These are phyloP conservation scores for Fusarium palustre DNA, from an alignment of 2,329 filamentous ascomycete species.

Conservation along the genomic window DNA sequence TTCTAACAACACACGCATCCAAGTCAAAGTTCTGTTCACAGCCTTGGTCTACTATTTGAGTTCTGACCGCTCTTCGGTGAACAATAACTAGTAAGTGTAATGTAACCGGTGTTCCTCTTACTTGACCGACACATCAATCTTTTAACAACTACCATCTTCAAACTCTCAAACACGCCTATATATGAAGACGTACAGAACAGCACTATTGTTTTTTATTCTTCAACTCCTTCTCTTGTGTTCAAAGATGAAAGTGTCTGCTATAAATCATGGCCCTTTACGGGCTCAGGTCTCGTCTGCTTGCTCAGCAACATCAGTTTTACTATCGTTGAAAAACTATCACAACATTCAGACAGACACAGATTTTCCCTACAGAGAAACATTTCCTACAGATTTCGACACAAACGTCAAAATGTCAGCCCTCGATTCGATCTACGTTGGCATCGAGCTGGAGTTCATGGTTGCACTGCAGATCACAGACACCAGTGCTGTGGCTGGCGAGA, in stretches of 20 bases:
- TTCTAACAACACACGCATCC: constrained; percentile 12
- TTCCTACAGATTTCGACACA: background rate
- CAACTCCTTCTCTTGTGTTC: constrained; percentile 9
- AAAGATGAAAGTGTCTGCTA: constrained; percentile 32
- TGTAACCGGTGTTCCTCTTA: constrained; percentile 6
- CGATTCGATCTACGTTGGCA: constrained; percentile 36
- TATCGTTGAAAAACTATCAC: constrained; percentile 12
- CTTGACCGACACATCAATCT: constrained; percentile 8
- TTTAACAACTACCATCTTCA: background rate
- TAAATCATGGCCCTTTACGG: constrained; percentile 28
- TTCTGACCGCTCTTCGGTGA: constrained; percentile 32
- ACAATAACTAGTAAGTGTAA: constrained; percentile 6
- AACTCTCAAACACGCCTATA: background rate
- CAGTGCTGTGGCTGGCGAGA: constrained; percentile 4
- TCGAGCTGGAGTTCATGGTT: constrained; percentile 48
- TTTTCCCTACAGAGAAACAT: constrained; percentile 4
- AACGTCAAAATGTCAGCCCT: constrained; percentile 13
- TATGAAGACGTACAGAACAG: constrained; percentile 11
- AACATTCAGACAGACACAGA: constrained; percentile 9
- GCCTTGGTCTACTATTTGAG: constrained; percentile 7
- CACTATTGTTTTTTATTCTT: constrained; percentile 11
- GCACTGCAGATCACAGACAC: constrained; percentile 28
- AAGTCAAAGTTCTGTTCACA: constrained; percentile 10
- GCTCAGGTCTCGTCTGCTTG: constrained; percentile 19
- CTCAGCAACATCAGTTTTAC: constrained; percentile 16